Conservation (phyloP, 306 rosid species). For the Begonia peltatifolia region DNA sequence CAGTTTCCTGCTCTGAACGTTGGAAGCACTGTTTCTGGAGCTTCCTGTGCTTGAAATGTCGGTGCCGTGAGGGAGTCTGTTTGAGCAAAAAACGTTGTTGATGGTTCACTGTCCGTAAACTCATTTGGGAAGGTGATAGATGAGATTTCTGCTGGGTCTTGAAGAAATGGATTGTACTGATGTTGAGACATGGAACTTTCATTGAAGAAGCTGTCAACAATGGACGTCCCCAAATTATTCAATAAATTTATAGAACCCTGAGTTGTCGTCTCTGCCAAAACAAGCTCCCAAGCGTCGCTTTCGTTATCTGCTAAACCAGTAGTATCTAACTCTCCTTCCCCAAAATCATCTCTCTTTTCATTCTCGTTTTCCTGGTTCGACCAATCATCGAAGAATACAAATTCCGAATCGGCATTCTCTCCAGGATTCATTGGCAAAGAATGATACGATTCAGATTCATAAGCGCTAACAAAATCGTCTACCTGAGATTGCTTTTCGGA, state of each 20-base stretch:
- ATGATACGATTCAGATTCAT: constrained; percentile 8
- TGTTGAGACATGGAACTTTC: constrained; percentile 16
- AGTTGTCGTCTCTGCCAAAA: constrained; percentile 23
- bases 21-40: constrained; percentile 1
- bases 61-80: constrained; percentile 4
- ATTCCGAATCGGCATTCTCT: constrained; percentile 12
- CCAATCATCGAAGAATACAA: constrained; percentile 8
- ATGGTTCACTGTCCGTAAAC: too few species aligned
- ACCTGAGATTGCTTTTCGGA: constrained; percentile 18
- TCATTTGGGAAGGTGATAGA: too few species aligned
- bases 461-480: constrained; percentile 15
- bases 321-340: constrained; percentile 6
- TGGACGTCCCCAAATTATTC: constrained; percentile 15
- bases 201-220: constrained; percentile 8
- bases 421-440: constrained; percentile 9
- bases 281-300: constrained; percentile 36
- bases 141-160: constrained; percentile 15
- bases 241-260: constrained; percentile 8
- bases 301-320: neutral
- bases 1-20: constrained; percentile 2
- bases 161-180: constrained; percentile 57
- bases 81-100: neutral
- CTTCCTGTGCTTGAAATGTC: constrained; percentile 13
- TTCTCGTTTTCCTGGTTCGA: neutral
- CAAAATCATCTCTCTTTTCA: neutral